Evolutionary conservation across 2,329 filamentous ascomycete species (phyloP).

Genomic region (Fusarium sp.): DNA sequence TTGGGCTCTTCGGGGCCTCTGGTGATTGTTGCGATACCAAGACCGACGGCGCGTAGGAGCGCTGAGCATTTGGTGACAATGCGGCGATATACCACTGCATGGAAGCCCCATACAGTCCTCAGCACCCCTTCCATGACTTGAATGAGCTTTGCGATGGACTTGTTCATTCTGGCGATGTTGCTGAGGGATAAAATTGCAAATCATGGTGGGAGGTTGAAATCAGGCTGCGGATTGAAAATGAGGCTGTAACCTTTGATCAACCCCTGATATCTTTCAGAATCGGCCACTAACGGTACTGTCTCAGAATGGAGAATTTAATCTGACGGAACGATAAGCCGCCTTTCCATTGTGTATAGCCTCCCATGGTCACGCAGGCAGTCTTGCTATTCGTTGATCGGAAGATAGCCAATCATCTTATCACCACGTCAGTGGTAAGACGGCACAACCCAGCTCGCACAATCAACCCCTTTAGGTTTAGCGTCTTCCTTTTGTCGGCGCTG

Average conservation of each 20-base stretch:
- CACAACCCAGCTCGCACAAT: conserved; percentile 22
- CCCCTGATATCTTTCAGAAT: background rate
- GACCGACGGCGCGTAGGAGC: background rate
- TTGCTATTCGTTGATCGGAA: background rate
- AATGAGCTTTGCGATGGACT: background rate
- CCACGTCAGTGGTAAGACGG: background rate
- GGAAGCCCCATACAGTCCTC: background rate
- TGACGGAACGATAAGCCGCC: background rate
- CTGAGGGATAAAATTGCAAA: background rate
- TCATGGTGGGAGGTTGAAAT: background rate
- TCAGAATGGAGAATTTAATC: background rate
- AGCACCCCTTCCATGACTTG: no score
- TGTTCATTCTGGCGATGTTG: background rate
- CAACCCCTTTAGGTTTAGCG: conserved; percentile 7
- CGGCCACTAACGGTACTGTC: background rate
- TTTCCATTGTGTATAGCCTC: background rate
- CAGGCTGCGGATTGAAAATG: background rate
- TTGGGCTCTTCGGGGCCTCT: background rate
- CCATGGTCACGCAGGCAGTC: background rate
- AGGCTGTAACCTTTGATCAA: background rate
- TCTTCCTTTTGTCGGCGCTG: no score
- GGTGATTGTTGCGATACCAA: background rate
- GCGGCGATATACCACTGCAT: background rate
- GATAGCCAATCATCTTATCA: background rate
- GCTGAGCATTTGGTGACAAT: background rate